Percentiles rank a stretch among this genome's conserved stretches.
phyloP scores from a whole-genome alignment of 768 basidiomycete genomes.

The Panellus pusillus region DNA sequence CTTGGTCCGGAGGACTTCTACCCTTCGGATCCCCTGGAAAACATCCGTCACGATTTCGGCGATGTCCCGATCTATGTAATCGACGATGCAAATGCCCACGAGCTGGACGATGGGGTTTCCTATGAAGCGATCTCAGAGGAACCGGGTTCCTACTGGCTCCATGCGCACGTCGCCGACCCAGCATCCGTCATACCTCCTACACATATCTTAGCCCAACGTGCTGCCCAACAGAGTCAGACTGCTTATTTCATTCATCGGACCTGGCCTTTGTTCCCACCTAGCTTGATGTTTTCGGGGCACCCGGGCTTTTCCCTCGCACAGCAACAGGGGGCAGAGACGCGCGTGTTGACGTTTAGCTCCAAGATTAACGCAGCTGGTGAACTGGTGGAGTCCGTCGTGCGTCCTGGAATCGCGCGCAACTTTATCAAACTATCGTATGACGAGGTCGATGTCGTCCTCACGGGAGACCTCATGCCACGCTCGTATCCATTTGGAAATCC shows the following conservation, averaged over 20 bases:
- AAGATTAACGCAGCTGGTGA: conserved; percentile 62
- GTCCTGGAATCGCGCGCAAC: conserved; percentile 74
- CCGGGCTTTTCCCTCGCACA: conserved; percentile 43
- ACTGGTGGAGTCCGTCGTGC: conserved; percentile 69
- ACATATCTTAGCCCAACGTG: conserved; percentile 60
- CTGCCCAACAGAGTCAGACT: conserved; percentile 50
- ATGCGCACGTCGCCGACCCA: conserved; percentile 93
- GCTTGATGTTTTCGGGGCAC: conserved; percentile 44
- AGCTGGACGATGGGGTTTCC: conserved; percentile 93
- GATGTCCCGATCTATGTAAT: conserved; percentile 80
- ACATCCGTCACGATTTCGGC: conserved; percentile 85
- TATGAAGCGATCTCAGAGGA: conserved; percentile 66
- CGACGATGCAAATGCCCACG: conserved; percentile 75
- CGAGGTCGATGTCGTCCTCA: conserved; percentile 56
- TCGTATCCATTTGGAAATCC: conserved; percentile 47
- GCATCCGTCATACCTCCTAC: conserved; percentile 73
- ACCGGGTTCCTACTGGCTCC: conserved; percentile 71
- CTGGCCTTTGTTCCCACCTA: conserved; percentile 71
- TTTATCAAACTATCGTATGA: conserved; percentile 65
- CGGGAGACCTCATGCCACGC: conserved; percentile 11
- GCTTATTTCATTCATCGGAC: conserved; percentile 67
- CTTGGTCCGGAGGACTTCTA: conserved; percentile 68
- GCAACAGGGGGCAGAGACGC: conserved; percentile 24
- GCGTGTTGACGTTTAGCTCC: conserved; percentile 78
- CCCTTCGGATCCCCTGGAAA: conserved; percentile 59